Evolutionary conservation across 805 yeast genomes (phyloP).

Genomic region (Lachancea mirantina): DNA sequence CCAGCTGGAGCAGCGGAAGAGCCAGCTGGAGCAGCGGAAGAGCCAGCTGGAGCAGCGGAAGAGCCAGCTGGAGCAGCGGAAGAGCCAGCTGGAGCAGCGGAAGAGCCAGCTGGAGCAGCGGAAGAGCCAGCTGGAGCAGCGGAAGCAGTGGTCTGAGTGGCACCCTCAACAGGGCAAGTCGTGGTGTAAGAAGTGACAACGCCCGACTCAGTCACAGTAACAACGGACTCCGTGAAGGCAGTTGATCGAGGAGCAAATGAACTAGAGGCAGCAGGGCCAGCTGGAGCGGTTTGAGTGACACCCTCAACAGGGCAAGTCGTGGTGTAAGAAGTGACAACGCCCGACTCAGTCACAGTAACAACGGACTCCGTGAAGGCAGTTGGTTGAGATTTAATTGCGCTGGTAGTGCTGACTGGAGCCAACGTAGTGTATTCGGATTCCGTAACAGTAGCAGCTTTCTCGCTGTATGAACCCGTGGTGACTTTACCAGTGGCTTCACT

Average conservation of each 20-base stretch:
- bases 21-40: constrained; percentile 4
- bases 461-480: neutral
- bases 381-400: neutral
- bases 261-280: neutral
- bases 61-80: neutral
- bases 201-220: constrained; percentile 4
- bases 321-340: constrained; percentile 14
- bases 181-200: constrained; percentile 14
- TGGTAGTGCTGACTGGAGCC: neutral
- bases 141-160: constrained; percentile 3
- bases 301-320: constrained; percentile 13
- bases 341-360: constrained; percentile 13
- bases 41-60: constrained; percentile 3
- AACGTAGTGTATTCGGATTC: neutral
- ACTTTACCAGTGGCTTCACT: constrained; percentile 4
- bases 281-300: constrained; percentile 1
- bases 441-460: constrained; percentile 1
- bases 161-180: constrained; percentile 8
- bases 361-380: constrained; percentile 1
- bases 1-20: constrained; percentile 1
- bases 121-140: constrained; percentile 1
- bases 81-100: neutral
- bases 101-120: constrained; percentile 1
- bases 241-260: constrained; percentile 1
- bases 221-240: constrained; percentile 1